Percentiles rank a stretch among this genome's conserved stretches.
Evolutionary conservation across 2,329 filamentous ascomycete species (phyloP).

Genomic region (Aspergillus novoparasiticus): DNA sequence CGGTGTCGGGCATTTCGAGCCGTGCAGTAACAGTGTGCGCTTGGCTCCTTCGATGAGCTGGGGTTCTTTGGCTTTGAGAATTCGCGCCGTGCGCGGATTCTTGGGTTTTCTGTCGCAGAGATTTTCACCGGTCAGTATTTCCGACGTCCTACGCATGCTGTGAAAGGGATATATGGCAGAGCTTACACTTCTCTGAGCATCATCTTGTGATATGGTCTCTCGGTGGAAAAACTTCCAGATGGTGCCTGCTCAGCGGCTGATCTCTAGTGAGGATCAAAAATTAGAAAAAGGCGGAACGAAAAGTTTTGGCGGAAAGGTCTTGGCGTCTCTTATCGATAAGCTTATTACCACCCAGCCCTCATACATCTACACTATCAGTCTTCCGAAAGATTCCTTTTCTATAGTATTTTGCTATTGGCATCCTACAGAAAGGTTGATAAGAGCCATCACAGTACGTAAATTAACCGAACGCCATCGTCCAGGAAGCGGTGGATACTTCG

Average conservation of each 20-base stretch:
- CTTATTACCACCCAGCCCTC: slow-evolving; percentile 11
- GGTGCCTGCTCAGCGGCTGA: slow-evolving; percentile 12
- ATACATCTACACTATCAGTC: not conserved
- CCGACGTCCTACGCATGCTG: not conserved
- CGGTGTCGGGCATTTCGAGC: slow-evolving; percentile 80
- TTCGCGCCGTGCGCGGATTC: slow-evolving; percentile 90
- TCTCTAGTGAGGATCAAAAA: slow-evolving; percentile 9
- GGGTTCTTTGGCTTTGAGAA: slow-evolving; percentile 88
- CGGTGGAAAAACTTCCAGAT: slow-evolving; percentile 18
- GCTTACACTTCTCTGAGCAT: slow-evolving; percentile 51
- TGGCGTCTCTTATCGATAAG: slow-evolving; percentile 44
- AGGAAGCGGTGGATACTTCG: not conserved
- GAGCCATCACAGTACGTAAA: not conserved
- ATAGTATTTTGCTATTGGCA: not conserved
- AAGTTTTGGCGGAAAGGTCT: slow-evolving; percentile 41
- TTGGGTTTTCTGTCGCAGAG: slow-evolving; percentile 62
- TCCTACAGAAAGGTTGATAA: not conserved
- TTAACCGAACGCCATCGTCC: not conserved
- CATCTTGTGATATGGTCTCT: slow-evolving; percentile 18
- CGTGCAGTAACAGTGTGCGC: slow-evolving; percentile 84
- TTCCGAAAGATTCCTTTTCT: not conserved
- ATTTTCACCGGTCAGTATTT: slow-evolving; percentile 12
- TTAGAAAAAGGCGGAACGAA: slow-evolving; percentile 34
- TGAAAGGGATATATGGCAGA: not conserved
- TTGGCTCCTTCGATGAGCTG: slow-evolving; percentile 90